Evolutionary conservation across 2,329 filamentous ascomycete genomes (phyloP), one percentile per base, ranked within the genome.

Genomic region (Fusarium sp.): DNA sequence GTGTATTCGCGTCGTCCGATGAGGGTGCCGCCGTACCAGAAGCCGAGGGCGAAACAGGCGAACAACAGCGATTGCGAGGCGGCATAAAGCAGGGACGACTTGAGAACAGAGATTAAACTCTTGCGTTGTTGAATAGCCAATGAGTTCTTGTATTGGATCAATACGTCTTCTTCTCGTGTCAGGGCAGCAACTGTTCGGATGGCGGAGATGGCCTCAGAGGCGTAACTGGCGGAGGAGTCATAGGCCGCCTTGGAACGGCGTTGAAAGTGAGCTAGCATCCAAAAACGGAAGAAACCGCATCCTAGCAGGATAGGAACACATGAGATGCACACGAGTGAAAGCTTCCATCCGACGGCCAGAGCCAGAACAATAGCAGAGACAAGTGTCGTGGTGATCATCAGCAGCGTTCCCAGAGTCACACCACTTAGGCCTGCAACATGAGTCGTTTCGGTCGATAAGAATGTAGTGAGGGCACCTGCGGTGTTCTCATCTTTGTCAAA

Each of bases 111-210:
- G 11, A 85, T 84, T 37, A 97, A 78, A 64, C 91, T 92, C 46
- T 83, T 82, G 54, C 84, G 86, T 49, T 89, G 89, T 77, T 97
- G 93, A 2, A 74, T 75, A 2, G 84, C 89, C 32, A 96, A 86
- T 48, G 88, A 88, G 3, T 79, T 76, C 62, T 87, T 90, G 81
- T 96, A 99, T 52, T 89, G 85, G 3, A 79, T 73, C 71, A 93
- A 85, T 4, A 98, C 93, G 74, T 97, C 93, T 0, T 86, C 80
- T 80, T 99, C 96, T 11, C 95, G 88, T 0, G 94, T 97, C 44
- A 99, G 85, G 10, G 93, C 92, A 6, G 94, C 95, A 11, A 98
- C 94, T 3, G 96, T 98, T 51, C 95, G 91, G 70, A 98, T 97
- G 8, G 94, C 92, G 3, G 93, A 94, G 32, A 96, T 97, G 43